Percentiles rank a stretch among this genome's conserved stretches.
Conservation (phyloP, 108 stramenopile species). For the Nitzschia palea region DNA sequence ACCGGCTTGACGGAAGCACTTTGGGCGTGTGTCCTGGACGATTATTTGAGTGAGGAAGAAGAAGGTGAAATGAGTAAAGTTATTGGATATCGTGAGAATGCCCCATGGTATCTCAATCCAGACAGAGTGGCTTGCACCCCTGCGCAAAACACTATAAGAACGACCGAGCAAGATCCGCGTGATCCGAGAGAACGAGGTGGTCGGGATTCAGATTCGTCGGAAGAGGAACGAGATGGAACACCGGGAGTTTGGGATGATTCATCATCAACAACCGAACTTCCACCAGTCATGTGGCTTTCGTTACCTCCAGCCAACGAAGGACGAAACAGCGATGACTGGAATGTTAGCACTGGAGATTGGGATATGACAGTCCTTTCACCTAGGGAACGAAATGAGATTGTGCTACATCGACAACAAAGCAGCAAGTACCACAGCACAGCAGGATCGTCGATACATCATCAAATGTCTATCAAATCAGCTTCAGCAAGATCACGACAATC, state of each 20-base stretch:
- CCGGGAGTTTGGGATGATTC: constrained; percentile 1
- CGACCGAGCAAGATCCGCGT: not conserved
- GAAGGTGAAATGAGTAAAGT: constrained; percentile 8
- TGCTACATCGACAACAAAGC: too few relatives aligned
- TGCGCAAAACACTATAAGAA: not conserved
- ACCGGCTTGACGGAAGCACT: constrained; percentile 7
- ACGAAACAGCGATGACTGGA: constrained; percentile 1
- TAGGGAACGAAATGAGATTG: not conserved
- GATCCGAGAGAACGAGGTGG: constrained; percentile 8
- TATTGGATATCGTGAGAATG: not conserved
- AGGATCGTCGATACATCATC: too few relatives aligned
- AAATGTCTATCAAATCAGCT: too few relatives aligned
- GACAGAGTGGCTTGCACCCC: not conserved
- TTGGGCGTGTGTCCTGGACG: constrained; percentile 15
- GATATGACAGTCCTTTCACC: not conserved
- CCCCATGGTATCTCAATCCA: not conserved
- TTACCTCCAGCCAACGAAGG: not conserved
- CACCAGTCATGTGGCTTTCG: not conserved
- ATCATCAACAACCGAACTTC: not conserved
- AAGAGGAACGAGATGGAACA: constrained; percentile 5
- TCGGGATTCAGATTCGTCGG: not conserved
- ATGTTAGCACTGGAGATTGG: not conserved
- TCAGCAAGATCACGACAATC: too few relatives aligned
- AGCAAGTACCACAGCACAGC: too few relatives aligned
- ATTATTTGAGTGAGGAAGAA: constrained; percentile 18